phyloP scores from a whole-genome alignment of 257 asterid species.

The Leonotis leonurus region DNA sequence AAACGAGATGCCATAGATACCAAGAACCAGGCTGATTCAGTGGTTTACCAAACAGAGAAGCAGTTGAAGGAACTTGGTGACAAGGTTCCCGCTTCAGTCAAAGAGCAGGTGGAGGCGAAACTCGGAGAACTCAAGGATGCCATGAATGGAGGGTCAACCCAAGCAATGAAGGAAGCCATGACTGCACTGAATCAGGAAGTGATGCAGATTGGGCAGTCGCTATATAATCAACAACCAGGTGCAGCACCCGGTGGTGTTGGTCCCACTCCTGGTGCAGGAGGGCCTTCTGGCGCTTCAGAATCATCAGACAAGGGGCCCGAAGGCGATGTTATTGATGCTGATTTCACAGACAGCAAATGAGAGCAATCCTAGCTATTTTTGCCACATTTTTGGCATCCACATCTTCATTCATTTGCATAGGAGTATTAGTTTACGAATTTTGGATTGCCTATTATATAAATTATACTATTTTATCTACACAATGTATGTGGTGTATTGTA shows the following conservation, averaged over 20 bases:
- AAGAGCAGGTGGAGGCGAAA: slow-evolving; percentile 88
- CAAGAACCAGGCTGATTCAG: slow-evolving; percentile 91
- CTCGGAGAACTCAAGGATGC: slow-evolving; percentile 90
- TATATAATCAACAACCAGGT: slow-evolving; percentile 86
- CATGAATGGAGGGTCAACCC: slow-evolving; percentile 71
- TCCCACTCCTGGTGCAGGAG: slow-evolving; percentile 50
- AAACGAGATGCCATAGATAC: slow-evolving; percentile 96
- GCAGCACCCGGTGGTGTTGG: slow-evolving; percentile 61
- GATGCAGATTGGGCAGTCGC: slow-evolving; percentile 93
- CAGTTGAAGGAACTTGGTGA: slow-evolving; percentile 95
- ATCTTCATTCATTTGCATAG: no score
- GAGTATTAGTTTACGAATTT: no score
- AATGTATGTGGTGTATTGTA: no score
- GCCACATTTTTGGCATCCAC: no score
- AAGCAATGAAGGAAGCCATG: slow-evolving; percentile 85
- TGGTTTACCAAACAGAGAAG: slow-evolving; percentile 95
- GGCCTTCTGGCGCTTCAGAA: slow-evolving; percentile 51
- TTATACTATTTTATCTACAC: no score
- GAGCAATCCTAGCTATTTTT: neutral
- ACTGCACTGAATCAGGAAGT: slow-evolving; percentile 93
- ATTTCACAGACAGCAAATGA: slow-evolving; percentile 91
- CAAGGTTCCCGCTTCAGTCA: slow-evolving; percentile 82
- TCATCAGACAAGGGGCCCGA: slow-evolving; percentile 73
- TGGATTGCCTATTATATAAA: no score
- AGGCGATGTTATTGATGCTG: slow-evolving; percentile 98